Base-by-base conservation (phyloP, 345 rosid species). In the Limnanthes douglasii region DNA sequence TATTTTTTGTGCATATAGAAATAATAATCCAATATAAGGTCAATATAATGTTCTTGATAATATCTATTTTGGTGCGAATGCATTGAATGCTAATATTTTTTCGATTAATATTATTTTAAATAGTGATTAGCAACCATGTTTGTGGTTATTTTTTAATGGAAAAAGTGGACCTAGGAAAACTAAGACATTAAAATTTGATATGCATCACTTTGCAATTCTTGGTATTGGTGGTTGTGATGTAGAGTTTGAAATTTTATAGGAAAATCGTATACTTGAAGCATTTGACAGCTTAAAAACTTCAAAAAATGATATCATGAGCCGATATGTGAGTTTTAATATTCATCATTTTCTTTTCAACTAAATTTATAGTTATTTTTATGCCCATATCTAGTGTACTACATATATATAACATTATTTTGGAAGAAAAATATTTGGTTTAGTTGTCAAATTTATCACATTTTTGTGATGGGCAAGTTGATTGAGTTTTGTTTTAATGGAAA, bases 151-250 rank as follows among this genome's bases (percentile, higher is more conserved):
- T 41, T 63, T 26, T 75, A 92, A 96, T 49, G 99, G 99, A 34
- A 94, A 78, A 73, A 84, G 96, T 62, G 99, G 99, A 36, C 70
- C 99, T 39, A 96, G 96, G 31, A 92, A 92, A 65, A 92, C 96
- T 2, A 96, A 92, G 69, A 92, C 99, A 8, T 93, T 88, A 39
- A 92, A 80, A 68, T 59, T 69, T 54, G 79, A 69, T 18, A 80
- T 85, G 94, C 88, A 71, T 56, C 81, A 80, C 56, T 69, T 92
- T 69, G 80, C 94, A 55, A 56, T 86, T 38, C 72, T 73, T 61
- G 81, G 94, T 57, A 86, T 88, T 53, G 80, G 86, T 33, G 48
- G 48, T 64, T 72, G 63, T 33, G 85, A 93, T 32, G 62, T 80
- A 38, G 94, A 73, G 53, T 32, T 41, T 45, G 70, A 62, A 63